phyloP scores from a whole-genome alignment of 805 yeast genomes.

The Monosporozyma siamensis region DNA sequence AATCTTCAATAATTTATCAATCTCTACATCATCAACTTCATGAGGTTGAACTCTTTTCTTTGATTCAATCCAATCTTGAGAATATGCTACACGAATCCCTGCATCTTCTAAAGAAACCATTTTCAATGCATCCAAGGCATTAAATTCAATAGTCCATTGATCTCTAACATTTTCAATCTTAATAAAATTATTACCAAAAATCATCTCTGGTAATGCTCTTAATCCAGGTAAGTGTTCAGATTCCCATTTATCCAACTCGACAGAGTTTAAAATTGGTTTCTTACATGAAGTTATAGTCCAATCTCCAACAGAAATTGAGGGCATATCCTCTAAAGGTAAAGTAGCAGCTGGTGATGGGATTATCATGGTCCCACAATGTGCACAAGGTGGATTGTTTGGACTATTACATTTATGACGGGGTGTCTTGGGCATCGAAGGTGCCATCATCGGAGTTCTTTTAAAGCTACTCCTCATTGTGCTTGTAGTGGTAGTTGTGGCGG shows the following conservation, averaged over 20 bases:
- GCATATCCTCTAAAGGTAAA: constrained; percentile 53
- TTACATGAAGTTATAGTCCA: constrained; percentile 73
- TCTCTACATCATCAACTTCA: constrained; percentile 19
- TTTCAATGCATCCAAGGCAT: constrained; percentile 62
- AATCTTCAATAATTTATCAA: constrained; percentile 42
- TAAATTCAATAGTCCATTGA: constrained; percentile 49
- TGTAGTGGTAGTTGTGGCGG: background rate
- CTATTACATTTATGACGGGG: constrained; percentile 23
- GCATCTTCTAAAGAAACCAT: constrained; percentile 42
- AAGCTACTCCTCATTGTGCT: background rate
- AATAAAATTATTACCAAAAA: constrained; percentile 76
- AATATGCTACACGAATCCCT: constrained; percentile 71
- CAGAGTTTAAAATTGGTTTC: constrained; percentile 66
- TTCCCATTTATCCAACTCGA: constrained; percentile 63
- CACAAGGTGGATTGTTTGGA: constrained; percentile 41
- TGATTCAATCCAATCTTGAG: constrained; percentile 65
- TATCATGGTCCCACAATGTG: constrained; percentile 60
- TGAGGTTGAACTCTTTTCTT: constrained; percentile 29
- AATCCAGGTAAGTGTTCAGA: constrained; percentile 46
- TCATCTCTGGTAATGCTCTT: constrained; percentile 89
- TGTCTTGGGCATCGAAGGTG: constrained; percentile 1
- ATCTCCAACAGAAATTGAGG: constrained; percentile 55
- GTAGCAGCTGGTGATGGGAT: constrained; percentile 70
- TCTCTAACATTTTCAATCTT: constrained; percentile 36
- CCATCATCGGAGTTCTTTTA: background rate